Conservation (phyloP, 164 flowering plant species). For the Macadamia tetraphylla region DNA sequence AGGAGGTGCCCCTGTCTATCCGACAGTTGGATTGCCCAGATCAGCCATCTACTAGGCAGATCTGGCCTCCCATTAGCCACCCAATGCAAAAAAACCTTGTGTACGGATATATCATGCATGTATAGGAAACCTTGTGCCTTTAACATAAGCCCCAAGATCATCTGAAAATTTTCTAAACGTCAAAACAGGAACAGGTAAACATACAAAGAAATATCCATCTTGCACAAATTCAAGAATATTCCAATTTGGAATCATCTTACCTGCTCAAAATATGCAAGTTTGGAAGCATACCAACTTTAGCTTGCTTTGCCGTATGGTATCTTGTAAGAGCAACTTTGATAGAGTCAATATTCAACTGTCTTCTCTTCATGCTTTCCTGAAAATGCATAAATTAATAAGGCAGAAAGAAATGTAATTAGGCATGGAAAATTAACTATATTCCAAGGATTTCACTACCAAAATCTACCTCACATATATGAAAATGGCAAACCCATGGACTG, state of each 20-base stretch:
- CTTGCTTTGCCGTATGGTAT: conserved; percentile 19
- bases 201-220: neutral
- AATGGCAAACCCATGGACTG: conserved; percentile 86
- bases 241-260: conserved; percentile 30
- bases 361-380: conserved; percentile 53
- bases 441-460: conserved; percentile 3
- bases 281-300: conserved; percentile 31
- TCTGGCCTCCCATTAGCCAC: too few species aligned
- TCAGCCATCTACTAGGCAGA: too few species aligned
- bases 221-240: neutral
- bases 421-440: neutral
- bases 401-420: neutral
- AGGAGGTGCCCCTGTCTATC: too few species aligned
- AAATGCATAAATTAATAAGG: neutral
- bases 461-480: conserved; percentile 64
- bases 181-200: neutral
- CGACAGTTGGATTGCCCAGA: too few species aligned
- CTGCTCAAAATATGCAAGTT: conserved; percentile 35
- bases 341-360: conserved; percentile 39
- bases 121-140: too few species aligned
- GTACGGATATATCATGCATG: too few species aligned
- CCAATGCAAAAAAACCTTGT: too few species aligned
- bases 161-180: neutral
- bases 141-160: too few species aligned
- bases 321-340: conserved; percentile 42